Evolutionary conservation across 2,329 filamentous ascomycete species (phyloP).

Genomic region (Alternaria sp.): DNA sequence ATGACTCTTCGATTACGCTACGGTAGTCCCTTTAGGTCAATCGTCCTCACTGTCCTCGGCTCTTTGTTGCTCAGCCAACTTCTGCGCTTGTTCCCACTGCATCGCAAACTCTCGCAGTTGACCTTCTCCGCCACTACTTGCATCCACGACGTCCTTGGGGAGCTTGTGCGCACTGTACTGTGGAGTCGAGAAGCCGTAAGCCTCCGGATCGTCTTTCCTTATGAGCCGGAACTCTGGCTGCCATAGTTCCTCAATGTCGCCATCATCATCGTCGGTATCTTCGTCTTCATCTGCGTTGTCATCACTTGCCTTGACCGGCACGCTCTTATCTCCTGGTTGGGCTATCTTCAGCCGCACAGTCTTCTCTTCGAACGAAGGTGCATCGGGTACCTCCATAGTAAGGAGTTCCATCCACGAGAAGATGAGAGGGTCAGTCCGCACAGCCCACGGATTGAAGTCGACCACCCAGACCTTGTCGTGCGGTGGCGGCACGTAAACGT

Average conservation of each 20-base stretch:
- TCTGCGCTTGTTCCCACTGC: constrained; percentile 58
- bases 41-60: constrained; percentile 51
- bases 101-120: constrained; percentile 74
- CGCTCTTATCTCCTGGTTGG: constrained; percentile 12
- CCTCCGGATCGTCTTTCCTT: constrained; percentile 83
- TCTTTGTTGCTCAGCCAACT: constrained; percentile 53
- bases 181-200: constrained; percentile 82
- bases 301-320: background rate
- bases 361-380: constrained; percentile 15
- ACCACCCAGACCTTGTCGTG: constrained; percentile 83
- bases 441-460: constrained; percentile 95
- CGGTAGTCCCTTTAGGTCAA: constrained; percentile 19
- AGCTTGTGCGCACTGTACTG: constrained; percentile 96
- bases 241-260: constrained; percentile 65
- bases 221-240: constrained; percentile 84
- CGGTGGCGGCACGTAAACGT: constrained; percentile 84
- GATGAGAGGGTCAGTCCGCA: constrained; percentile 84
- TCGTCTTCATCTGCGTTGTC: constrained; percentile 22
- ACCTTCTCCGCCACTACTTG: constrained; percentile 67
- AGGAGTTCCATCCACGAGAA: constrained; percentile 92
- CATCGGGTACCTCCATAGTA: constrained; percentile 67
- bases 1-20: constrained; percentile 8
- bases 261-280: constrained; percentile 53
- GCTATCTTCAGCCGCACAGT: constrained; percentile 41
- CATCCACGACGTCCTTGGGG: constrained; percentile 87